A percentile compares a stretch with the other conserved stretches of the same genome.
Evolutionary conservation across 345 rosid genomes (phyloP).

Genomic region (Diplotaxis tenuifolia): DNA sequence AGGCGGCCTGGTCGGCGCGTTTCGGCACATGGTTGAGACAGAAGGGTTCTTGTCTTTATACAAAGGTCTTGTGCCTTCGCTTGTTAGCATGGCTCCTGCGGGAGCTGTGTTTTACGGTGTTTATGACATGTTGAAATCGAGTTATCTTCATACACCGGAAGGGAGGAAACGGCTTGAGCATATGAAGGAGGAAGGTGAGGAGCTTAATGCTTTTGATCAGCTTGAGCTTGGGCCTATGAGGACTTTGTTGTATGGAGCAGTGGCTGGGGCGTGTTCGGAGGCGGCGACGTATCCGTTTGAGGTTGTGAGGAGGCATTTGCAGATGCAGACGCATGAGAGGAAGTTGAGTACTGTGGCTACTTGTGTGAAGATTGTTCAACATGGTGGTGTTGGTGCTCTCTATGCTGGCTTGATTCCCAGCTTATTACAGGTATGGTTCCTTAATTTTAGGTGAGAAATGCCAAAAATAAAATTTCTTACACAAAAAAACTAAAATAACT

Average conservation of each 20-base stretch:
- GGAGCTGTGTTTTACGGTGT: slow-evolving; percentile 77
- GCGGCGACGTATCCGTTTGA: slow-evolving; percentile 79
- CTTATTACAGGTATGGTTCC: slow-evolving; percentile 57
- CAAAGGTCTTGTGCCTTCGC: slow-evolving; percentile 72
- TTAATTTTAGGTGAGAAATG: too few species aligned
- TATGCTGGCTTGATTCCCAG: slow-evolving; percentile 74
- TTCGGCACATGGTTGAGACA: slow-evolving; percentile 55
- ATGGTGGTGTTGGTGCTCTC: slow-evolving; percentile 67
- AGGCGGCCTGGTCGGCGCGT: slow-evolving; percentile 70
- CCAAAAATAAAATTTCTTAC: too few species aligned
- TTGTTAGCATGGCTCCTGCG: slow-evolving; percentile 70
- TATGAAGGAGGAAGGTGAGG: slow-evolving; percentile 53
- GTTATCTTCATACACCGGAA: slow-evolving; percentile 61
- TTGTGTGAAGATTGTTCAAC: slow-evolving; percentile 55
- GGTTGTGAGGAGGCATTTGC: slow-evolving; percentile 71
- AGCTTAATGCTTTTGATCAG: slow-evolving; percentile 61
- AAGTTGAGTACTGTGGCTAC: slow-evolving; percentile 61
- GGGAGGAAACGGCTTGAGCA: slow-evolving; percentile 61
- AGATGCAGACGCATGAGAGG: slow-evolving; percentile 57
- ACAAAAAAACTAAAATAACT: too few species aligned
- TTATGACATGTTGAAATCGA: slow-evolving; percentile 61
- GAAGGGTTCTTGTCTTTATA: slow-evolving; percentile 75
- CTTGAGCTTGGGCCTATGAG: slow-evolving; percentile 74
- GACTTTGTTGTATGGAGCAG: slow-evolving; percentile 67
- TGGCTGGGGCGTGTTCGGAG: slow-evolving; percentile 80